phyloP scores from a whole-genome alignment of 2,329 filamentous ascomycete genomes.

The Mycosphaerella arachidis region DNA sequence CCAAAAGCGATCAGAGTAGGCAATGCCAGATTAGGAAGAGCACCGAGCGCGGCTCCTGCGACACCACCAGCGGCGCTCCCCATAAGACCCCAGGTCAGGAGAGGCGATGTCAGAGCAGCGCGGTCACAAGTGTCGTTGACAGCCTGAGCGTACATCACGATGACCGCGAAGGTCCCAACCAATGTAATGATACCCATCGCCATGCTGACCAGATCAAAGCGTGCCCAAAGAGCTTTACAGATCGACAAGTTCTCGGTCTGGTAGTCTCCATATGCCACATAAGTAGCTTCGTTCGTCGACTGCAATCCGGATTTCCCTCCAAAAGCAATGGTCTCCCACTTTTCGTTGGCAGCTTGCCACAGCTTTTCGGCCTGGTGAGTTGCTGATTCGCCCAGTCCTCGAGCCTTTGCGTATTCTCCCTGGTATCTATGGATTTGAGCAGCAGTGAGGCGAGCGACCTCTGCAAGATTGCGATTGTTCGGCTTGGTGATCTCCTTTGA shows the following conservation, averaged over 20 bases:
- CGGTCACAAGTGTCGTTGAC: conserved; percentile 47
- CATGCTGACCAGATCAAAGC: conserved; percentile 88
- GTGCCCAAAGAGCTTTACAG: conserved; percentile 83
- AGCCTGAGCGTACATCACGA: conserved; percentile 66
- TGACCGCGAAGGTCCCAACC: conserved; percentile 59
- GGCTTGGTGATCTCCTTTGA: conserved; percentile 45
- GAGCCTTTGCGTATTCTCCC: conserved; percentile 69
- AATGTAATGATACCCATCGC: conserved; percentile 70
- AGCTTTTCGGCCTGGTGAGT: conserved; percentile 48
- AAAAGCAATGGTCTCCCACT: conserved; percentile 41
- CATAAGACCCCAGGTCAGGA: conserved; percentile 49
- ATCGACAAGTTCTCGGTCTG: conserved; percentile 72
- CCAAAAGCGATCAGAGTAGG: conserved; percentile 40
- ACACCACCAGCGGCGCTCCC: conserved; percentile 43
- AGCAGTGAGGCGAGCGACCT: conserved; percentile 70
- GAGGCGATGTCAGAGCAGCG: conserved; percentile 49
- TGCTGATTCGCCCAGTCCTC: conserved; percentile 60
- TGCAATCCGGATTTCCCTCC: neutral
- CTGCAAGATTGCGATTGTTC: conserved; percentile 67
- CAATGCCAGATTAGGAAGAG: conserved; percentile 36
- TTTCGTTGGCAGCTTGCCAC: conserved; percentile 57
- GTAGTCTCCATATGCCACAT: conserved; percentile 63
- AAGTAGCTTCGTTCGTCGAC: conserved; percentile 33
- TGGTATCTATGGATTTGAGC: conserved; percentile 90
- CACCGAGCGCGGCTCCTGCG: conserved; percentile 26